Base-by-base conservation (phyloP, 352 stramenopile genomes). In the Phytophthora pinifolia region DNA sequence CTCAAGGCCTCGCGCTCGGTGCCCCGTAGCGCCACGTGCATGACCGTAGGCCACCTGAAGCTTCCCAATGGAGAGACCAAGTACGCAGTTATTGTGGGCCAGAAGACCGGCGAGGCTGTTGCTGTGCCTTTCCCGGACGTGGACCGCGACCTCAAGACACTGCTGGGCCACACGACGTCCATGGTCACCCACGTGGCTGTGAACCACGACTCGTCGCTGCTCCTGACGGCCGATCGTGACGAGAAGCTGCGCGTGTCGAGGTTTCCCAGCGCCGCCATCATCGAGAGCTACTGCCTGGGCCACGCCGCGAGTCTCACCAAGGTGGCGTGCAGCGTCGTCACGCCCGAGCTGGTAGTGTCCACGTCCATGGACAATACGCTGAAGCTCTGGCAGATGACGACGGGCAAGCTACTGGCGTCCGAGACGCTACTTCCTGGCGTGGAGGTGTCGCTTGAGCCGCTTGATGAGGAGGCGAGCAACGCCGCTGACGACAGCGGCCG, bases 191-290 rank as follows among this genome's bases (percentile, higher is more conserved):
- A 86, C 63, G 64, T 94, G 53, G 70, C 72, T 9, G 55, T 86
- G 14, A 86, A 74, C 34, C 49, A 50, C 43, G 63, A 89, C 51
- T 79, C 68, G 45, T 65, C 58, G 42, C 54, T 89, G 53, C 59
- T 94, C 20, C 62, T 95, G 13, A 89, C 83, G 12, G 85, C 78
- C 1, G 85, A 95, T 47, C 79, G 85, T 22, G 83, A 95, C 49
- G 85, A 95, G 46, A 93, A 95, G 65, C 60, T 95, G 37, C 81
- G 85, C n/a, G 76, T 95, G 8, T 92, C 85, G 25, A 66, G 76
- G 42, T 95, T 95, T 48, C 85, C 85, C 5, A 77, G 68, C 18
- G 83, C 81, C 33, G 39, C 76, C 14, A 72, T 93, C 52, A 73
- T 95, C 32, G 76, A 91, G 53, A 89, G 71, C 62, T 95, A 92